Evolutionary conservation across 2,329 filamentous ascomycete genomes (phyloP), one percentile per base, ranked within the genome.

Genomic region (Chrysosporium keratinophilum): DNA sequence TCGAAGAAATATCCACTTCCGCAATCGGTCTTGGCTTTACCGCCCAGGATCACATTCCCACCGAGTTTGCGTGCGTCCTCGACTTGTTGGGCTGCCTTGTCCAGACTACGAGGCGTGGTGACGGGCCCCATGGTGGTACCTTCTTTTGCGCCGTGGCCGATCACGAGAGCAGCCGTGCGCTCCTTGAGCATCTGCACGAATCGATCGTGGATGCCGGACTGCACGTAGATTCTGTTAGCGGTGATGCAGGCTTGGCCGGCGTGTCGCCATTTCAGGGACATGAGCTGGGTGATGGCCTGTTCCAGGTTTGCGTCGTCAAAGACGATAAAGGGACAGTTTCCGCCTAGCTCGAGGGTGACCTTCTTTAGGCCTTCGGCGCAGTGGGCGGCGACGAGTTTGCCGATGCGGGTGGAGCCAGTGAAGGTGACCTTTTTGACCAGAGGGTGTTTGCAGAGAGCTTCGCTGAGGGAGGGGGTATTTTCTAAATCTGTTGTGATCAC

Each of bases 1-100:
- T 84, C 76, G 67, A 86, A 85, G 72, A 85, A 88, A 67, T 83
- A 87, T 58, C 78, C 77, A 56, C 79, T 79, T 54, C 76, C 76
- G n/a, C 76, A 76, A 1, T 72, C 74, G 10, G 71, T 64, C 10
- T 71, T 66, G 0, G 69, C 64, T 5, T 64, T 64, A 1, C 80
- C 82, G 11, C 84, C 84, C 17, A 82, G 69, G 1, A 85, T 69
- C n/a, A 85, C 67, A 43, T 77, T 78, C 1, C 79, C 85, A 2
- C 84, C 84, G 39, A 78, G 75, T 52, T 75, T 75, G 52, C 76
- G 74, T 2, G 84, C 85, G 64, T 87, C 82, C 44, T 78, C 74
- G 33, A 87, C 79, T 57, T 87, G 81, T n/a, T 59, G 62, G 34
- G 64, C 55, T 1, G 78, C 78, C 65, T 82, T 81, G 31, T 77